Evolutionary conservation across 2,329 filamentous ascomycete genomes (phyloP).

Genomic region (Fusarium sp.): DNA sequence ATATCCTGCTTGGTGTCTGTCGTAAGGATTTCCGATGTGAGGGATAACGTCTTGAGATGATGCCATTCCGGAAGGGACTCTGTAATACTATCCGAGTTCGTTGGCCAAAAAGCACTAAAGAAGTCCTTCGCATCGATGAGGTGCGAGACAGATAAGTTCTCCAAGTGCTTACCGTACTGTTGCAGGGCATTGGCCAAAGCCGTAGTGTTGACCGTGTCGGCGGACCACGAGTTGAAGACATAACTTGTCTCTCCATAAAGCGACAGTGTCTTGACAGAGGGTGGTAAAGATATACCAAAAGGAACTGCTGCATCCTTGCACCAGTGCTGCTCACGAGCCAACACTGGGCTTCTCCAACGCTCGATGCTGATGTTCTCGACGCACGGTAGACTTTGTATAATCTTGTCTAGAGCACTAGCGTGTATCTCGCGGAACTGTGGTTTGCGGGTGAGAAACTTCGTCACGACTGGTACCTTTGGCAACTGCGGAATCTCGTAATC

Average conservation of each 20-base stretch:
- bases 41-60: neutral
- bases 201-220: neutral
- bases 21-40: conserved; percentile 9
- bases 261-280: conserved; percentile 7
- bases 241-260: neutral
- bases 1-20: neutral
- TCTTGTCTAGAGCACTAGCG: neutral
- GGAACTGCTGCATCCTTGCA: neutral
- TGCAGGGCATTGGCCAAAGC: conserved; percentile 13
- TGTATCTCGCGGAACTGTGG: conserved; percentile 12
- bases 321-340: neutral
- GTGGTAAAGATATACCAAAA: conserved; percentile 4
- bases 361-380: neutral
- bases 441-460: conserved; percentile 19
- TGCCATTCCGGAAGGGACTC: conserved; percentile 3
- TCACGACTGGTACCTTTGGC: neutral
- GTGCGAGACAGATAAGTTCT: conserved; percentile 20
- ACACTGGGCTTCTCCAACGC: conserved; percentile 7
- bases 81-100: neutral
- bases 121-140: conserved; percentile 30
- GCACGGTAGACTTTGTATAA: conserved; percentile 1
- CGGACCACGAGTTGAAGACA: neutral
- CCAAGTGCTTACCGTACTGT: conserved; percentile 2
- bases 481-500: neutral
- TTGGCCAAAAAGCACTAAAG: neutral